phyloP scores from a whole-genome alignment of 345 rosid species.

The Passiflora organensis region DNA sequence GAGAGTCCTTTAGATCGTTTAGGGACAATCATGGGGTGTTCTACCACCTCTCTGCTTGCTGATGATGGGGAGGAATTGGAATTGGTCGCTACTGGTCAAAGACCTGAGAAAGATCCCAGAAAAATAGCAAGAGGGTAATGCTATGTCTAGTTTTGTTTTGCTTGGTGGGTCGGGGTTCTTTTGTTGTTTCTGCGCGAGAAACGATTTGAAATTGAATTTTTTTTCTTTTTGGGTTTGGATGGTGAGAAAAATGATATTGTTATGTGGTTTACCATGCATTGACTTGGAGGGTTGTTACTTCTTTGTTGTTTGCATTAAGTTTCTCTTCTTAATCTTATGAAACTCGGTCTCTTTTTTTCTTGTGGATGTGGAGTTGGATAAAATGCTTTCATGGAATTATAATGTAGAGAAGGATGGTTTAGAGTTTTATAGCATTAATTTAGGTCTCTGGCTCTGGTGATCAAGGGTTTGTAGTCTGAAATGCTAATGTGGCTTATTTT shows the following conservation, averaged over 20 bases:
- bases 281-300: not conserved
- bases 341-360: no score
- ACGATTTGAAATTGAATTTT: not conserved
- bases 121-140: conserved; percentile 44
- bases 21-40: no score
- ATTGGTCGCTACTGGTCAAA: no score
- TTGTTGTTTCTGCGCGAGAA: not conserved
- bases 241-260: not conserved
- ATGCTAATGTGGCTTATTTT: conserved; percentile 12
- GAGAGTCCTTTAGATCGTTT: no score
- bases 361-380: no score
- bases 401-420: no score
- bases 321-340: not conserved
- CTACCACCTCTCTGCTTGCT: not conserved
- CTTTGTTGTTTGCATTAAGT: not conserved
- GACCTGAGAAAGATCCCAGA: conserved; percentile 51
- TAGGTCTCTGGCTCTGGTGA: not conserved
- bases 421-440: no score
- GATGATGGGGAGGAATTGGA: conserved; percentile 8
- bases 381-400: no score
- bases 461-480: no score
- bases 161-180: no score
- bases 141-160: no score
- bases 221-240: not conserved
- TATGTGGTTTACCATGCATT: not conserved